Evolutionary conservation across 495 filamentous ascomycete genomes (phyloP), one percentile per base, ranked within the genome.

Genomic region (Penicillium simplicissimum): DNA sequence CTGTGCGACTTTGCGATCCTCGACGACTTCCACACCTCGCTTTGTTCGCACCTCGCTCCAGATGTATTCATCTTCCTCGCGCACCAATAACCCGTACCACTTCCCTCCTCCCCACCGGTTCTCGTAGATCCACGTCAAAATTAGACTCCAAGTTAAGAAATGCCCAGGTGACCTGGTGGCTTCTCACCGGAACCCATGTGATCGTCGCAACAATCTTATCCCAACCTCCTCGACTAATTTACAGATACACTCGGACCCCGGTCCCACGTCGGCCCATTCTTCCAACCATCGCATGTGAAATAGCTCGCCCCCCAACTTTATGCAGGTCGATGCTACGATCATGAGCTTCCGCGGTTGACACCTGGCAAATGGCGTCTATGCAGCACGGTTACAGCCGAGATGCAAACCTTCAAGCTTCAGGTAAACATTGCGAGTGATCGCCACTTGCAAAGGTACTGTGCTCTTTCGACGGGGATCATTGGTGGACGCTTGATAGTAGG

Each of bases 261-360:
- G 42, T 45, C 42, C 42, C 17, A 45, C 42, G 42, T 45, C 49
- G 47, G 47, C 28, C 55, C 23, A 21, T 42, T 51, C 40, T 14
- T 43, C 36, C 40, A 15, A 47, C 3, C 37, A 31, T 55, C 35
- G 63, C 59, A 66, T 57, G 64, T 66, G 64, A 66, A 58, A 58
- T n/a, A 28, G 9, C 56, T 58, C 42, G 31, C 42, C 17, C 42
- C 37, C 35, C 35, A 38, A 45, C 13, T 34, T 21, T 15, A 28
- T 23, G 35, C 14, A 52, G 2, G 28, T 5, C 15, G 10, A 19
- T 14, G 33, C 23, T 2, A 55, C 17, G 42, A 58, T 66, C 59
- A 62, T 59, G 48, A 53, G 57, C 59, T 52, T 62, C 64, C 60
- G 57, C 60, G 64, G 59, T 59, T 57, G 8, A 45, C 9, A 11